Base-by-base conservation (phyloP, 108 stramenopile species). In the Parietichytrium sp. region DNA sequence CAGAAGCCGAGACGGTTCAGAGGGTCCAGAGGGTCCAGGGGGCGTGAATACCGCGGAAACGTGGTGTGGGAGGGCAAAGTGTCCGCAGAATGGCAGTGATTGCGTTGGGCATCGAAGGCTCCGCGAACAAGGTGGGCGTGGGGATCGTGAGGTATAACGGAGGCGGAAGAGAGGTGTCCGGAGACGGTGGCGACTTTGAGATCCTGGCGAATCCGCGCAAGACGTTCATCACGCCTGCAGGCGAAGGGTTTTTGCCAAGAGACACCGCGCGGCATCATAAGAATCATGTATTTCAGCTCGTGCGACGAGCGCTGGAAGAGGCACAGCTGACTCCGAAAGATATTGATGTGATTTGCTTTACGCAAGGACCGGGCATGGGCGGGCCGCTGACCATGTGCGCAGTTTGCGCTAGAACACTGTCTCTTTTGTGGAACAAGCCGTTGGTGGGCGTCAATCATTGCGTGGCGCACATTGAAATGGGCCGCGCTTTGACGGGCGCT, bases 381-480 rank as follows among this genome's bases (percentile, higher is more conserved):
- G 97, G 90, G 4, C 98, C 98, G 1, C 83, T 99, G 48, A 85
- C 89, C 55, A 92, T 92, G 1, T 96, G 97, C 82, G 98, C 96
- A 33, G 86, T 98, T 2, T 92, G 91, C 29, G 94, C 96, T 18
- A 89, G 95, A 2, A 91, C 92, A 3, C 82, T 95, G 47, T 86
- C 92, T 1, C 80, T 94, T 55, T 54, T 98, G 51, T 98, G 95
- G 95, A 88, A 93, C 6, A 78, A 94, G 30, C 97, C 97, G 13
- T 79, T 99, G 47, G 88, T 99, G 3, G 94, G 89, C 0, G 96
- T 97, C 83, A 99, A 99, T 88, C 98, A 99, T 84, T 99, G 98
- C 88, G 95, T 99, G 4, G 98, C 93, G 16, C 98, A 99, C 85
- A 97, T 99, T 81, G 98, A 99, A 93, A 99, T 99, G 98, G 98